Conservation (phyloP, 208 protist genomes). For the Leishmania tarentolae region DNA sequence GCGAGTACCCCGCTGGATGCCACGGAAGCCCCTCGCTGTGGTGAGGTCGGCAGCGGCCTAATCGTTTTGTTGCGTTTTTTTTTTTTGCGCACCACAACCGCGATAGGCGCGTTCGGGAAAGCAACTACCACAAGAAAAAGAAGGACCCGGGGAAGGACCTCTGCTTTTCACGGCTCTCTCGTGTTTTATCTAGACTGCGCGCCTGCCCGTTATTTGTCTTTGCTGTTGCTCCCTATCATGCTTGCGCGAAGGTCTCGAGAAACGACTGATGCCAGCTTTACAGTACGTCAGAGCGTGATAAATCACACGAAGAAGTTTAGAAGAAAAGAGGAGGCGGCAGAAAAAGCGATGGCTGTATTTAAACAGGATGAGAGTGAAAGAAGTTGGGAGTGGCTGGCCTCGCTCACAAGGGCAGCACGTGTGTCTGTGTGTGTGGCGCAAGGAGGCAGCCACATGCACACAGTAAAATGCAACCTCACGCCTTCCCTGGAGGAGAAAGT, state of each 20-base stretch:
- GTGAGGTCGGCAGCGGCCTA: background rate
- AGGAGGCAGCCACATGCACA: background rate
- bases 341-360: background rate
- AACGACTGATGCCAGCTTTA: background rate
- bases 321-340: constrained; percentile 18
- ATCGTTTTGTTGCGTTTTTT: background rate
- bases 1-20: background rate
- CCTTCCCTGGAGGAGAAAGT: background rate
- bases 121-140: background rate
- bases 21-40: background rate
- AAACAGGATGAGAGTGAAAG: constrained; percentile 2
- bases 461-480: background rate
- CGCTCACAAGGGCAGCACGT: background rate
- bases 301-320: background rate
- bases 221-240: background rate
- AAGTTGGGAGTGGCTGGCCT: background rate
- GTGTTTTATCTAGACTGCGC: background rate
- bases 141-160: background rate
- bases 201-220: background rate
- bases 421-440: background rate
- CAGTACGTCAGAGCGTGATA: background rate
- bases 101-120: background rate
- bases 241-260: background rate
- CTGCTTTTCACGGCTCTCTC: background rate
- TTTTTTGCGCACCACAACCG: background rate